Percentiles rank a stretch among this genome's conserved stretches.
phyloP scores from a whole-genome alignment of 2,329 filamentous ascomycete species.

The Cyphellophora europaea region DNA sequence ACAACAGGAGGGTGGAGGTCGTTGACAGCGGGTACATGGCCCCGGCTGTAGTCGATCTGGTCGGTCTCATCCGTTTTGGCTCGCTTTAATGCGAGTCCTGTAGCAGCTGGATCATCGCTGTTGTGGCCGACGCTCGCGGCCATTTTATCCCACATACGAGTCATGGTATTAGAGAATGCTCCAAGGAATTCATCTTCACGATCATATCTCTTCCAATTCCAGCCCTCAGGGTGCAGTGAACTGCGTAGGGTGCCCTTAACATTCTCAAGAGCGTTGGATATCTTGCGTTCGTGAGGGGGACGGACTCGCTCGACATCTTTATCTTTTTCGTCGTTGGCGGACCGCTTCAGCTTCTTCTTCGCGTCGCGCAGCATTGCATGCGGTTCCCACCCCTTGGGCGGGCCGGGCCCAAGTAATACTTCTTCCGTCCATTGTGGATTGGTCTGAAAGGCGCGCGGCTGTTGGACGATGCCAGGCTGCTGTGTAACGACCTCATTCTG shows the following conservation, averaged over 20 bases:
- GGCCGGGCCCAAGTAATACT: slow-evolving; percentile 68
- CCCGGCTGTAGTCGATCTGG: slow-evolving; percentile 48
- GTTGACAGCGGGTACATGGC: slow-evolving; percentile 65
- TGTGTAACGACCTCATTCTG: slow-evolving; percentile 51
- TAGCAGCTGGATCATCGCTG: slow-evolving; percentile 4
- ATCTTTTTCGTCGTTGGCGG: slow-evolving; percentile 27
- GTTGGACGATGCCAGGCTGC: slow-evolving; percentile 64
- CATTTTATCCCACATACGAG: slow-evolving; percentile 15
- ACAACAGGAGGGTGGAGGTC: slow-evolving; percentile 80
- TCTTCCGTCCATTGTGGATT: slow-evolving; percentile 87
- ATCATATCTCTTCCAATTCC: slow-evolving; percentile 73
- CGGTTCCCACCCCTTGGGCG: slow-evolving; percentile 35
- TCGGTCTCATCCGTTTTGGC: slow-evolving; percentile 28
- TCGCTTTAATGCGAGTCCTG: slow-evolving; percentile 25
- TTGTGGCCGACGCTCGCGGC: slow-evolving; percentile 4
- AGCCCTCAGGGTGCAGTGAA: slow-evolving; percentile 44
- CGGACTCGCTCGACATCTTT: slow-evolving; percentile 26
- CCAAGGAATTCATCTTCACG: slow-evolving; percentile 81
- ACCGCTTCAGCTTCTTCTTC: slow-evolving; percentile 45
- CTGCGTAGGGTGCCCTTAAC: slow-evolving; percentile 44
- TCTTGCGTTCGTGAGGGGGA: slow-evolving; percentile 83
- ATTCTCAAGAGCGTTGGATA: slow-evolving; percentile 62
- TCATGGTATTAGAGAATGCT: slow-evolving; percentile 38
- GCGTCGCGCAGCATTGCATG: slow-evolving; percentile 11
- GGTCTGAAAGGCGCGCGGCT: slow-evolving; percentile 70